Evolutionary conservation across 2,329 filamentous ascomycete genomes (phyloP), one percentile per base, ranked within the genome.

Genomic region (Leptographium radiaticola): DNA sequence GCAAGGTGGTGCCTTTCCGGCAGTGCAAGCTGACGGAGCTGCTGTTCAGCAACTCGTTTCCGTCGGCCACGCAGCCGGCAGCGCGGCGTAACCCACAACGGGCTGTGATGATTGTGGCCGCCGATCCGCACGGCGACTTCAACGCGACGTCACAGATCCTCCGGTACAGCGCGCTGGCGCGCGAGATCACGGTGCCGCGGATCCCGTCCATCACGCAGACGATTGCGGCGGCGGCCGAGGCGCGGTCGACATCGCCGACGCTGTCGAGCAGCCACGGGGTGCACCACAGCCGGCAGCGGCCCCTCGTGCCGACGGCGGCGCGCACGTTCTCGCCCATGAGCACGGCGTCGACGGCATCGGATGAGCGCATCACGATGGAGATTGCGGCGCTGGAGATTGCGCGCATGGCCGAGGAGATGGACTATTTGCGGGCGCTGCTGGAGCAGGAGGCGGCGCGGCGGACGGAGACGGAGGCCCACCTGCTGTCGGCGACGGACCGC

Each of bases 131-230:
- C 13, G 91, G 93, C 40, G 93, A 98, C 67, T 96, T 90, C 73
- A 97, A 97, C 64, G 89, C 93, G 13, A 98, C 93, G 0, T 94
- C 88, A 6, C 93, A 97, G 65, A 97, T 98, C 57, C 75, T 98
- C 1, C 84, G 91, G 18, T 98, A 98, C 70, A 93, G 88, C 25
- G 91, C 93, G 0, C 77, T 98, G 6, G 93, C 93, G 0, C 82
- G 89, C 20, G 91, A 97, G 69, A 87, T 97, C 12, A 94, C 91
- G 0, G 88, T 96, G 1, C 89, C 90, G 7, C 84, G 91, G 6
- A 81, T 94, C 9, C 90, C 90, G 0, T 93, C 87, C 49, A 82
- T 91, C 51, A 87, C 86, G 0, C 82, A 82, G 44, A 86, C 84
- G 0, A 86, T 93, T 38, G 49, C 53, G n/a, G 47, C 63, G 16